Conservation (phyloP, 2,329 filamentous ascomycete species). For the Ceratocystiopsis minuta region DNA sequence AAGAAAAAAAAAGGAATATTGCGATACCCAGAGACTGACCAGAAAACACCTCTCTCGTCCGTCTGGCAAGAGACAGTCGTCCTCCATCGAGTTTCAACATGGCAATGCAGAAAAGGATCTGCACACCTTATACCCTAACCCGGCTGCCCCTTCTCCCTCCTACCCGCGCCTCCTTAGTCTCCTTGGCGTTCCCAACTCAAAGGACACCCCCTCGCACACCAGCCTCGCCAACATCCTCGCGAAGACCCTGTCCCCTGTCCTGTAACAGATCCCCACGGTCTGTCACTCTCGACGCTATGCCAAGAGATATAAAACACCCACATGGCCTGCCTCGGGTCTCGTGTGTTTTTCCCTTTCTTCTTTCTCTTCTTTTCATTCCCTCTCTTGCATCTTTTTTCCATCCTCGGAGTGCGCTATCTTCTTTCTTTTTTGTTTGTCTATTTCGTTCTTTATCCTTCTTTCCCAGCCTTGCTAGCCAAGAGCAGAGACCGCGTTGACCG, state of each 20-base stretch:
- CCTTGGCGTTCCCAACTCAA: too few relatives aligned
- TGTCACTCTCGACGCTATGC: constrained; percentile 6
- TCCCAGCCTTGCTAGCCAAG: constrained; percentile 13
- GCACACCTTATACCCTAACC: too few relatives aligned
- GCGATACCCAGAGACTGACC: too few relatives aligned
- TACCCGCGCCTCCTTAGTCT: too few relatives aligned
- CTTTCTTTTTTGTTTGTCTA: constrained; percentile 4
- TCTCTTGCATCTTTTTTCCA: constrained; percentile 4
- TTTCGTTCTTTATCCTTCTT: constrained; percentile 7
- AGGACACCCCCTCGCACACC: too few relatives aligned
- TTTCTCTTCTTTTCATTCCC: constrained; percentile 5
- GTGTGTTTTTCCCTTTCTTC: constrained; percentile 5
- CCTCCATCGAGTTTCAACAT: too few relatives aligned
- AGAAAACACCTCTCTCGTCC: too few relatives aligned
- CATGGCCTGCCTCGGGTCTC: constrained; percentile 1
- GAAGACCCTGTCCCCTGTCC: not conserved
- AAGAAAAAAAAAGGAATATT: too few relatives aligned
- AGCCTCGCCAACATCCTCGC: not conserved
- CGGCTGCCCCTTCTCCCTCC: too few relatives aligned
- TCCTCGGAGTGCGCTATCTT: constrained; percentile 1
- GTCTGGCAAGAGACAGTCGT: too few relatives aligned
- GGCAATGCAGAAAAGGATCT: too few relatives aligned
- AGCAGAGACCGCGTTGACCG: constrained; percentile 17
- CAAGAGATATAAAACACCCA: constrained; percentile 11
- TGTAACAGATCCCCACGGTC: constrained; percentile 3